phyloP scores from a whole-genome alignment of 164 flowering plant species.

The Tetracentron sinense region DNA sequence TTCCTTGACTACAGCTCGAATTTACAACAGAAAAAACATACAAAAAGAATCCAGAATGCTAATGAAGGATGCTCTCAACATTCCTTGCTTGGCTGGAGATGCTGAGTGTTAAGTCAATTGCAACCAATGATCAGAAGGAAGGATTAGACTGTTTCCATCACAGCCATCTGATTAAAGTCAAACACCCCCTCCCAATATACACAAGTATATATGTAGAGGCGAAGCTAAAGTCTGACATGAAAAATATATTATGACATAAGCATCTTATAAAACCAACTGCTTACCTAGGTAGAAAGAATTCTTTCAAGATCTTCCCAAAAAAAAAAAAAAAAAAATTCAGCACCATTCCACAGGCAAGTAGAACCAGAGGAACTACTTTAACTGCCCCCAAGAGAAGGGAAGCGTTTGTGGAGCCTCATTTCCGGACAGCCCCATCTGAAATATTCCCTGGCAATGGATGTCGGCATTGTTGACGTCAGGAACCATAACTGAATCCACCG shows the following conservation, averaged over 20 bases:
- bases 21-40: no score
- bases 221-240: neutral
- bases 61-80: no score
- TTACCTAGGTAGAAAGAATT: neutral
- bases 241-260: neutral
- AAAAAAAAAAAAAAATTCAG: no score
- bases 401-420: constrained; percentile 39
- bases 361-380: neutral
- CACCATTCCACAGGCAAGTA: neutral
- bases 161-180: no score
- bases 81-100: no score
- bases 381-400: constrained; percentile 53
- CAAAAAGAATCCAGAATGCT: no score
- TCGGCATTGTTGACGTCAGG: constrained; percentile 23
- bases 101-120: no score
- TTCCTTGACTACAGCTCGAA: no score
- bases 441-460: constrained; percentile 37
- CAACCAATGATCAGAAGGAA: no score
- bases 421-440: constrained; percentile 29
- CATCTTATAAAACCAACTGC: neutral
- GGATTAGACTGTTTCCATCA: neutral
- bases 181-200: no score
- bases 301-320: constrained; percentile 5
- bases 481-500: constrained; percentile 30
- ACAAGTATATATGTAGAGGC: constrained; percentile 34